Evolutionary conservation across 257 asterid genomes (phyloP).

Genomic region (Agastache rugosa): DNA sequence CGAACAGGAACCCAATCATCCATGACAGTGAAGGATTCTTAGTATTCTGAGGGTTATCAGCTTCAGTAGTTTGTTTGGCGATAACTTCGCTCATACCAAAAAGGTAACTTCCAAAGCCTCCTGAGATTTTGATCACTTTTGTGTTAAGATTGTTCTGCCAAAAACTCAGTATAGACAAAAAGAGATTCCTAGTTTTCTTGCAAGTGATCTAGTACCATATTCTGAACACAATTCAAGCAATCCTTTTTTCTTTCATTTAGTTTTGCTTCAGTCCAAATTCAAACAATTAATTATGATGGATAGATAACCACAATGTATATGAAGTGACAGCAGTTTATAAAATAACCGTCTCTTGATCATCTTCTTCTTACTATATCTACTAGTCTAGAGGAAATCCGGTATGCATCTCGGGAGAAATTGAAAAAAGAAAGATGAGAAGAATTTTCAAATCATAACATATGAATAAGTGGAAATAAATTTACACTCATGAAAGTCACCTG

Average conservation of each 20-base stretch:
- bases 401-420: neutral
- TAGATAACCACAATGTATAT: neutral
- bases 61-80: slow-evolving; percentile 73
- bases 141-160: slow-evolving; percentile 8
- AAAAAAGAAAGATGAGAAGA: neutral
- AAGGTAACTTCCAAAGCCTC: slow-evolving; percentile 94
- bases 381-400: neutral
- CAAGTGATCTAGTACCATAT: neutral
- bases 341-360: neutral
- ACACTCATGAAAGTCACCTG: neutral
- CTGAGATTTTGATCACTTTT: slow-evolving; percentile 51
- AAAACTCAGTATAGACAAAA: neutral
- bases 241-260: slow-evolving; percentile 3
- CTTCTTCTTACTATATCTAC: neutral
- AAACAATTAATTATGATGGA: neutral
- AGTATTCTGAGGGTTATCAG: slow-evolving; percentile 43
- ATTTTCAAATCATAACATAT: neutral
- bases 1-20: slow-evolving; percentile 92
- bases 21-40: slow-evolving; percentile 81
- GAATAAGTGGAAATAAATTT: neutral
- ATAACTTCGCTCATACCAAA: slow-evolving; percentile 84
- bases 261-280: slow-evolving; percentile 3
- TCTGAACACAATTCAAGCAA: neutral
- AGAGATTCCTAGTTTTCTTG: neutral
- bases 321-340: neutral